Conservation (phyloP, 164 flowering plant species). For the Magnolia officinalis region DNA sequence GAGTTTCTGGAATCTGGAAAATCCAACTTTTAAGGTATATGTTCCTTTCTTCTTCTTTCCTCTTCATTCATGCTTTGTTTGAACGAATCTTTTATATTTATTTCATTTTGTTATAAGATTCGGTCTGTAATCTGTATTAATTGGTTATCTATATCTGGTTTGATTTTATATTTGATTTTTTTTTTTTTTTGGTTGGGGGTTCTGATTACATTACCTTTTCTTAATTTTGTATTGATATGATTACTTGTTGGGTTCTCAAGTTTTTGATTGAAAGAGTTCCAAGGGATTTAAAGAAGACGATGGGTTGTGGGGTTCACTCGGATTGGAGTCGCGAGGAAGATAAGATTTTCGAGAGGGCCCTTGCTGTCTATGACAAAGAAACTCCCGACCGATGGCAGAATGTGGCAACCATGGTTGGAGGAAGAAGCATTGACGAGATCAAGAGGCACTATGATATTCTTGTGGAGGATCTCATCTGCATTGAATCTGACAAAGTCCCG, state of each 20-base stretch:
- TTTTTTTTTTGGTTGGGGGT: neutral
- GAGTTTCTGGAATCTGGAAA: no score
- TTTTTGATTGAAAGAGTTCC: neutral
- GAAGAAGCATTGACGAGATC: constrained; percentile 50
- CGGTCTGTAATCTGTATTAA: no score
- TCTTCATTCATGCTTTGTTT: no score
- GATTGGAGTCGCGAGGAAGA: constrained; percentile 76
- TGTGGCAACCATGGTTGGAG: constrained; percentile 56
- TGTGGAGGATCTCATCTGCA: constrained; percentile 49
- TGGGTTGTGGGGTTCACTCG: constrained; percentile 1
- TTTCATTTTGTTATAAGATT: no score
- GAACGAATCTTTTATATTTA: no score
- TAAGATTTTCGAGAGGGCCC: constrained; percentile 64
- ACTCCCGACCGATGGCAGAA: constrained; percentile 58
- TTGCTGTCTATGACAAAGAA: constrained; percentile 50
- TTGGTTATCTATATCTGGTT: no score
- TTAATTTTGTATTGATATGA: neutral
- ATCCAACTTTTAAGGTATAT: no score
- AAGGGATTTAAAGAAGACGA: neutral
- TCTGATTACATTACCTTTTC: neutral
- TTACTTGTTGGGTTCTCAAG: neutral
- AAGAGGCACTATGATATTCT: constrained; percentile 52
- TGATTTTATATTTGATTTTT: no score
- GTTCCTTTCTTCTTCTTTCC: no score
- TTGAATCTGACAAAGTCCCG: constrained; percentile 41